Base-by-base conservation (phyloP, 768 basidiomycete species). In the Exidia glandulosa region DNA sequence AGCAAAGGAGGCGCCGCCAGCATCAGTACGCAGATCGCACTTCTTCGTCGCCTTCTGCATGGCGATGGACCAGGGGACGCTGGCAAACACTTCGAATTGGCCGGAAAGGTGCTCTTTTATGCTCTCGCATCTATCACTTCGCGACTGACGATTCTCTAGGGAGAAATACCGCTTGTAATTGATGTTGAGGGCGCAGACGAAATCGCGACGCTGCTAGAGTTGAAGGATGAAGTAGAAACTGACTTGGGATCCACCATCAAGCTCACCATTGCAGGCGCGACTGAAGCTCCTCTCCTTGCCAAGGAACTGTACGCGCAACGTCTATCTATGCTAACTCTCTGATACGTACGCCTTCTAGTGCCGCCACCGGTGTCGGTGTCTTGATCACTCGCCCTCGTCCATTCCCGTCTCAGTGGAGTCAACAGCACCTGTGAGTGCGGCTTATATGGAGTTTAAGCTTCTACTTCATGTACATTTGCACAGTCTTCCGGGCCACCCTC, bases 121-220 rank as follows among this genome's bases (percentile, higher is more conserved):
- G 0, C 2, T 23, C 1, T 12, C 50, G 19, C 30, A 27, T 10
- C 50, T 7, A 19, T 27, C 12, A 12, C 16, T 6, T 29, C 25
- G 14, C 14, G 50, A 48, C 50, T 54, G 25, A 54, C 63, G 36
- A 67, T 68, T 25, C 58, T 62, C 12, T 59, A 86, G 80, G 85
- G 86, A 19, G 72, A 81, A 9, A 72, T 87, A 36, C 84, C 86
- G 1, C 70, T 92, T 45, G 83, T 90, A 3, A 72, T 90, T 19
- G 79, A 85, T 36, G 84, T 85, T 5, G 74, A 84, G 63, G 85
- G 76, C 65, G 84, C 84, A 14, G 88, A 92, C 65, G 79, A 84
- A 30, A 90, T 91, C 79, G 83, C 85, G 2, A 79, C 80, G 1
- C 71, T 92, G 33, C 69, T 91, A 52, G 75, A 79, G 25, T 72